Conservation (phyloP, 495 filamentous ascomycete species). For the Aspergillus baeticus region DNA sequence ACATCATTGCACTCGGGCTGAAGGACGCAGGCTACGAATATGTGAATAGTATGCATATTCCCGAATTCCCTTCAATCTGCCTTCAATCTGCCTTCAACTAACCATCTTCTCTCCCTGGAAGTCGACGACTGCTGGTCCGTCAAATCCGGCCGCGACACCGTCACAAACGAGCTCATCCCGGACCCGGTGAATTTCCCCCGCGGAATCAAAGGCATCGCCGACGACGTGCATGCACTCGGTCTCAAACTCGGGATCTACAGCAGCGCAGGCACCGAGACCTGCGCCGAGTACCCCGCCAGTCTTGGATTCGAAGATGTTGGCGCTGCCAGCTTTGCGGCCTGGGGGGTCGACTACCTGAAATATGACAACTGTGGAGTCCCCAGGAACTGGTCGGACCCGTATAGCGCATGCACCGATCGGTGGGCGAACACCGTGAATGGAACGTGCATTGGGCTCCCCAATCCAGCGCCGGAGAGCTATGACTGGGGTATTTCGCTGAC, state of each 20-base stretch:
- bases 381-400: neutral
- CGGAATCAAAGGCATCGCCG: constrained; percentile 47
- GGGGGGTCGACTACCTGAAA: constrained; percentile 62
- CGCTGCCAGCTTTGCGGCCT: constrained; percentile 20
- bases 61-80: no score
- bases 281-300: constrained; percentile 50
- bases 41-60: no score
- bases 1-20: no score
- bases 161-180: constrained; percentile 34
- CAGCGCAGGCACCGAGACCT: constrained; percentile 46
- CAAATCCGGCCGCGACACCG: constrained; percentile 32
- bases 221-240: constrained; percentile 43
- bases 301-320: constrained; percentile 49
- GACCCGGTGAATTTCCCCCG: constrained; percentile 44
- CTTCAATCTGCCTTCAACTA: no score
- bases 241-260: constrained; percentile 52
- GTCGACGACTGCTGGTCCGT: constrained; percentile 50
- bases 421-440: no score
- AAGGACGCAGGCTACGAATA: no score
- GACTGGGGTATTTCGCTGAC: no score
- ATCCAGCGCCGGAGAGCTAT: no score
- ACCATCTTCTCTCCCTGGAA: neutral
- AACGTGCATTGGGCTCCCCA: no score
- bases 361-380: constrained; percentile 64
- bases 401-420: no score